Evolutionary conservation across 116 monocot species (phyloP).

Genomic region (Thalassia testudinum): DNA sequence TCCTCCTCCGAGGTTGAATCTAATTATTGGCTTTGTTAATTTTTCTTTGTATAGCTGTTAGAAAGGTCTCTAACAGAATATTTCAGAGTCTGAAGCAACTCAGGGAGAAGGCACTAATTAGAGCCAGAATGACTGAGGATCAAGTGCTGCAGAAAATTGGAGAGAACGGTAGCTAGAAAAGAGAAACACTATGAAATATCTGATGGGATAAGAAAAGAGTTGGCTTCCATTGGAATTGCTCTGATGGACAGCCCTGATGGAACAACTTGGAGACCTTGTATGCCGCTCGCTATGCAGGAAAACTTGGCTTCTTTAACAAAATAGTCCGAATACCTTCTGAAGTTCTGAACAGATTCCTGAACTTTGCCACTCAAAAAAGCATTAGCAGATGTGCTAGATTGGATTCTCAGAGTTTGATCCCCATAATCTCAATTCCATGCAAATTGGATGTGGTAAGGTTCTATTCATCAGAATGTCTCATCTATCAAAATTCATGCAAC

Average conservation of each 20-base stretch:
- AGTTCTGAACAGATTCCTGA: too few species aligned
- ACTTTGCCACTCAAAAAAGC: too few species aligned
- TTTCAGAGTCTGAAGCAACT: constrained; percentile 52
- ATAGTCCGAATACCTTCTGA: too few species aligned
- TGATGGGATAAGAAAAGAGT: constrained; percentile 72
- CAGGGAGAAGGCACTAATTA: constrained; percentile 57
- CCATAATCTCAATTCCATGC: too few species aligned
- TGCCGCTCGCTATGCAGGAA: constrained; percentile 50
- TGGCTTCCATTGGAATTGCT: constrained; percentile 58
- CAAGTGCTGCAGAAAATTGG: constrained; percentile 66
- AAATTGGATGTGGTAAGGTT: too few species aligned
- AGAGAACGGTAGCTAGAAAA: constrained; percentile 56
- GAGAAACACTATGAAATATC: constrained; percentile 58
- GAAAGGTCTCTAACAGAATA: too few species aligned
- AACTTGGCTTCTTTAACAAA: background rate
- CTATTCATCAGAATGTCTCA: too few species aligned
- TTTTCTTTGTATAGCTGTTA: too few species aligned
- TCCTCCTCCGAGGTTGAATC: constrained; percentile 48
- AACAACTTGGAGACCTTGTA: constrained; percentile 73
- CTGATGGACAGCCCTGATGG: constrained; percentile 78
- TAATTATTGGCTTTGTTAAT: too few species aligned
- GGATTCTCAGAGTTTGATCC: too few species aligned
- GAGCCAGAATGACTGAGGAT: constrained; percentile 59
- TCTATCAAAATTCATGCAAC: too few species aligned
- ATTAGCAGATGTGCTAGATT: too few species aligned